Base-by-base conservation (phyloP, 805 yeast species). In the Metschnikowia chrysomelidarum region DNA sequence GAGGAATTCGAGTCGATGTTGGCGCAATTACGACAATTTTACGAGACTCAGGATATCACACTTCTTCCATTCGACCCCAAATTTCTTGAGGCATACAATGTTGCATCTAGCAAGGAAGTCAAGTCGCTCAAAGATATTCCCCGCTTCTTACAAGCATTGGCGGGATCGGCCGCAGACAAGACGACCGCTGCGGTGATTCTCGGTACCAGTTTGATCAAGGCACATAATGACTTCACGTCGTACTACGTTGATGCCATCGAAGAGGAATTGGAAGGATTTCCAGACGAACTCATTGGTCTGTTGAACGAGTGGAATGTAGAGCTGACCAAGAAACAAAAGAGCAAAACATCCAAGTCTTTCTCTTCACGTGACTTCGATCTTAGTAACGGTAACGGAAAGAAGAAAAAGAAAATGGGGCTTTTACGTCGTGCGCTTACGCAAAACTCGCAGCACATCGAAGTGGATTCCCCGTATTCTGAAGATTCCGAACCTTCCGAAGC, bases 1-100 rank as follows among this genome's bases (percentile, higher is more conserved):
- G 43, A 41, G 4, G 72, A 67, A 41, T 55, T 62, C 31, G 73
- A 64, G 31, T 55, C 62, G 20, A 62, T 69, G 70, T 27, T 68
- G 30, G 53, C 50, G 4, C 74, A 69, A 30, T 36, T 47, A 4
- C 32, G 25, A 2, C 26, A 22, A 12, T 40, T 22, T 21, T 45
- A 38, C 27, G 28, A 21, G 14, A 22, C 37, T 8, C 36, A 36
- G 20, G 40, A 35, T 16, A 27, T 43, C 4, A 22, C 35, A 3
- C 45, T 41, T 19, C 27, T 24, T 9, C 27, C 24, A 2, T 26
- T 32, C 24, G 41, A 41, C n/a, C 13, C 20, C 8, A 25, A 25
- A 19, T 20, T 20, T 5, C 30, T 33, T 2, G 12, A 15, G 4
- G 20, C 20, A 5, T 26, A 25, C 11, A 19, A 15, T 11, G 19